These are phyloP conservation scores for Linnemannia hyalina DNA, from an alignment of 192 early-diverging fungal species.

Conservation along the genomic window DNA sequence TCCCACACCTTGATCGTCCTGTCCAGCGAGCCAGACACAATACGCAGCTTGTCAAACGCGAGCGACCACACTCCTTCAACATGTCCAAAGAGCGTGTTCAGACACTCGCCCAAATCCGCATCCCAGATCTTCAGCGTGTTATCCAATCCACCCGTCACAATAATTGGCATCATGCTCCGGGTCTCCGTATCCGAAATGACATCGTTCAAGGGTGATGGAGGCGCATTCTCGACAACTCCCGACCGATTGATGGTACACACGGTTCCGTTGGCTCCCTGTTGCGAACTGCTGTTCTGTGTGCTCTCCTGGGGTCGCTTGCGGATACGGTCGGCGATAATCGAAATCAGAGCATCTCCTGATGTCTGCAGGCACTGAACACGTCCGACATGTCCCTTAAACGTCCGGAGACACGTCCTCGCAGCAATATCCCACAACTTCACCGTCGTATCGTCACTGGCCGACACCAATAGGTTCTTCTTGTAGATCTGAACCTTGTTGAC, in stretches of 20 bases:
- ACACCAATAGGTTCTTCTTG: conserved; percentile 75
- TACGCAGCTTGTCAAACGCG: conserved; percentile 82
- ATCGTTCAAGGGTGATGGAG: conserved; percentile 28
- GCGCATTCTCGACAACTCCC: conserved; percentile 60
- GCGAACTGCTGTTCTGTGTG: background rate
- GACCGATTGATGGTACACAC: conserved; percentile 53
- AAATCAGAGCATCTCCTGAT: conserved; percentile 51
- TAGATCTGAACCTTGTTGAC: conserved; percentile 92
- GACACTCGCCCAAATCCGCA: conserved; percentile 79
- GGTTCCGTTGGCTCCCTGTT: conserved; percentile 13
- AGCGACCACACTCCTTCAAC: conserved; percentile 85
- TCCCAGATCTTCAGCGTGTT: conserved; percentile 95
- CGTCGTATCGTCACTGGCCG: conserved; percentile 91
- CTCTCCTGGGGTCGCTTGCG: conserved; percentile 21
- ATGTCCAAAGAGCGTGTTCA: conserved; percentile 85
- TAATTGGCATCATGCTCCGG: conserved; percentile 59
- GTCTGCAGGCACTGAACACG: conserved; percentile 74
- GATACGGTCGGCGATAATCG: conserved; percentile 41
- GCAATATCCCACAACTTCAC: conserved; percentile 88
- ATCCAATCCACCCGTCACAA: conserved; percentile 90
- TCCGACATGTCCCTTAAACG: conserved; percentile 79
- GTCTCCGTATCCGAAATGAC: conserved; percentile 38
- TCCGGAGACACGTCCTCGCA: conserved; percentile 74
- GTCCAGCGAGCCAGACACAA: conserved; percentile 78
- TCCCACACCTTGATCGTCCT: conserved; percentile 84